Evolutionary conservation across 1,284 basidiomycete genomes (phyloP).

Genomic region (Tilletia horrida): DNA sequence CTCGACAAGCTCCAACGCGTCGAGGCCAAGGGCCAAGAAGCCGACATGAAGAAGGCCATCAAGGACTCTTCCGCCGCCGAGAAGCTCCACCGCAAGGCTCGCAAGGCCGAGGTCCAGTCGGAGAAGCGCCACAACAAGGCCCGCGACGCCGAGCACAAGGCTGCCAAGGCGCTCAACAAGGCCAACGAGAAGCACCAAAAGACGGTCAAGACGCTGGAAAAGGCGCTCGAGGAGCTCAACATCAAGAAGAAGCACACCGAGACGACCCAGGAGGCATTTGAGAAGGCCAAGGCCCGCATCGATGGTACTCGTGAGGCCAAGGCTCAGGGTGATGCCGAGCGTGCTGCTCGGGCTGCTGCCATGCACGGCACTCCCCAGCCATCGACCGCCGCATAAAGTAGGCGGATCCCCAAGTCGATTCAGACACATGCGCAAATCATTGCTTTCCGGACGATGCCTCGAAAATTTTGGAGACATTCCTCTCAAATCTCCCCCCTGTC

Average conservation of each 20-base stretch:
- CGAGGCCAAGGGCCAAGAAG: constrained; percentile 47
- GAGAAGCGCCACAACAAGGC: constrained; percentile 46
- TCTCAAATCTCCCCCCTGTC: too few species aligned
- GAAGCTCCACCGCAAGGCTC: constrained; percentile 43
- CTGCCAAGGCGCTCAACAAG: constrained; percentile 40
- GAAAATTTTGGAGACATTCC: constrained; percentile 1
- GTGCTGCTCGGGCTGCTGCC: constrained; percentile 30
- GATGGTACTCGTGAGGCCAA: constrained; percentile 40
- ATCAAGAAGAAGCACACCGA: constrained; percentile 48
- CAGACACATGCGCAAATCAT: not conserved
- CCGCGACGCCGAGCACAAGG: constrained; percentile 42
- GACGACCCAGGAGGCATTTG: constrained; percentile 33
- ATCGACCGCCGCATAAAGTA: not conserved
- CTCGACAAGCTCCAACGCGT: constrained; percentile 47
- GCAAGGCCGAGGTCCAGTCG: constrained; percentile 40
- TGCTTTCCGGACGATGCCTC: not conserved
- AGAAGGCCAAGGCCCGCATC: constrained; percentile 37
- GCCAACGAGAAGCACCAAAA: constrained; percentile 42
- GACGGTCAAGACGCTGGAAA: constrained; percentile 35
- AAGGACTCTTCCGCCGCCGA: constrained; percentile 41
- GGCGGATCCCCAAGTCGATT: too few species aligned
- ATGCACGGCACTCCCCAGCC: constrained; percentile 30
- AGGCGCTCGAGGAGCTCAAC: constrained; percentile 44
- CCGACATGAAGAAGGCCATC: constrained; percentile 41
- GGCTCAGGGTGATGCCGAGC: constrained; percentile 38